Evolutionary conservation across 768 basidiomycete species (phyloP), one percentile per base, ranked within the genome.

Genomic region (Lentinula aciculospora): DNA sequence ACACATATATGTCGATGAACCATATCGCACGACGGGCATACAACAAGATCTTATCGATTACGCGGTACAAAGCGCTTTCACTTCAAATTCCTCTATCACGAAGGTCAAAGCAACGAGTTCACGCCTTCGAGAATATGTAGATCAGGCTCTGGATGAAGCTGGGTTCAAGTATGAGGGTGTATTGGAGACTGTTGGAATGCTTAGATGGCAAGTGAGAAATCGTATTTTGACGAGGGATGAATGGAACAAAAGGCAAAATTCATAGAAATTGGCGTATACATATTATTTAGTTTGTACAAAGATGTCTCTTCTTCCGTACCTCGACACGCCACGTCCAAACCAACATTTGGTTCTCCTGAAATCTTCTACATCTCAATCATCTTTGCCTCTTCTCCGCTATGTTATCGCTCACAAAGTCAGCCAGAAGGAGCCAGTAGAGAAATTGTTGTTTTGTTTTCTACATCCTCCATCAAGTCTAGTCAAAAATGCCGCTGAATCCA

Each of bases 1-100:
- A 29, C 90, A 92, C 67, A 85, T 91, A 69, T 85, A 81, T 63
- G 80, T 88, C 25, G 85, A 89, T 39, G 85, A 85, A 61, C 73
- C 72, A 15, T 92, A 82, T 63, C 81, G 87, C 50, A 62, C 63
- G 7, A 70, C 80, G 23, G 74, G 74, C 12, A 74, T 88, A 42
- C 87, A 91, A 65, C 71, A 81, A 17, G 89, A 92, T 65, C 67
- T 92, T 28, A 71, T 92, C 7, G 65, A 73, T n/a, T 76, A 82
- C 64, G 87, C 85, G 0, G 66, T 84, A 25, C 67, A 73, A 31
- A 76, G 79, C 56, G 80, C 83, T n/a, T 90, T 92, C 66, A 66
- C 72, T 12, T 64, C 69, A 8, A 69, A 76, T 54, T 49, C 66
- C 9, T 68, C 65, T 17, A 68, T 88, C 56, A 66, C 79, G 60